phyloP scores from a whole-genome alignment of 148 eudicot genomes.

The Nepenthes mirabilis region DNA sequence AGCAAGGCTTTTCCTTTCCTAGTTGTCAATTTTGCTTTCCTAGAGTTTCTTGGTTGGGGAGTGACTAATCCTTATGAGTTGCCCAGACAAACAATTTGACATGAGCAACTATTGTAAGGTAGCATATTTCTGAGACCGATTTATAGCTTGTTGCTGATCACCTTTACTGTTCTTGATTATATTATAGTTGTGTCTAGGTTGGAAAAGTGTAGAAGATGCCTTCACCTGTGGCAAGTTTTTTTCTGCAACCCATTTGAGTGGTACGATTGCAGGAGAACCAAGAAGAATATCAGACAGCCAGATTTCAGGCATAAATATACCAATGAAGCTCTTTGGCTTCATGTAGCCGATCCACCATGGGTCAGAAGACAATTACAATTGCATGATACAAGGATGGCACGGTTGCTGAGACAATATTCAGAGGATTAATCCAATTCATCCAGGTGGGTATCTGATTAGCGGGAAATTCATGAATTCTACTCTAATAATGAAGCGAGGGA shows the following conservation, averaged over 20 bases:
- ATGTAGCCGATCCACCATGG: constrained; percentile 47
- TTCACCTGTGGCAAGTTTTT: constrained; percentile 53
- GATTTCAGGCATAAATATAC: constrained; percentile 62
- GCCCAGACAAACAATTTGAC: too few species aligned
- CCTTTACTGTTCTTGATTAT: not conserved
- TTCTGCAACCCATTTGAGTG: constrained; percentile 61
- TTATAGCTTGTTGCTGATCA: constrained; percentile 7
- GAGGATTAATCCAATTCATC: not conserved
- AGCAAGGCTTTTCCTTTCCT: too few species aligned
- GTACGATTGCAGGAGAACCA: constrained; percentile 40
- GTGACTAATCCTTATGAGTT: too few species aligned
- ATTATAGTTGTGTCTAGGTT: constrained; percentile 14
- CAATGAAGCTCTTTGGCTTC: constrained; percentile 66
- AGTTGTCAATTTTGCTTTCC: too few species aligned
- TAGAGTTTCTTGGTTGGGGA: too few species aligned
- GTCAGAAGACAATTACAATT: constrained; percentile 38
- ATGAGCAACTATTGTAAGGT: too few species aligned
- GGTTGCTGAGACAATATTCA: not conserved
- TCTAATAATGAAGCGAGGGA: too few species aligned
- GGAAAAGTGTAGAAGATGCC: constrained; percentile 23
- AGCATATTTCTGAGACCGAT: not conserved
- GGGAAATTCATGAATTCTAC: too few species aligned
- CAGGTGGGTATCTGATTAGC: not conserved
- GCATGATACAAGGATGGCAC: constrained; percentile 25
- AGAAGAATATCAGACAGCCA: constrained; percentile 33